Conservation (phyloP, 2,329 filamentous ascomycete species). For the Coniochaeta sp. region DNA sequence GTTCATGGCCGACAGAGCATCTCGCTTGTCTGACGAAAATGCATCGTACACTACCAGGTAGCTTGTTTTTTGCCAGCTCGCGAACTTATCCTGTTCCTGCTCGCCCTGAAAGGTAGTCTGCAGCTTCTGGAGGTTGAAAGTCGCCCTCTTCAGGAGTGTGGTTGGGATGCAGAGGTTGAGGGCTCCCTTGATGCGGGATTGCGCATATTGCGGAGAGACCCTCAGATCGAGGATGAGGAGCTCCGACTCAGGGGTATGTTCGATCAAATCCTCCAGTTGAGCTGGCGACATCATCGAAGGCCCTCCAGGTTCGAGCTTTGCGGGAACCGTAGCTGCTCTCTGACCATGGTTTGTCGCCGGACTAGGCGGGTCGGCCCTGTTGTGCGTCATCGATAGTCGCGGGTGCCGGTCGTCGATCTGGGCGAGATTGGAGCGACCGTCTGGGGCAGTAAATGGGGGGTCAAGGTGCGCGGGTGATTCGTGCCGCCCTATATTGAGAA, state of each 20-base stretch:
- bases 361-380: constrained; percentile 32
- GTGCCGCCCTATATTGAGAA: constrained; percentile 34
- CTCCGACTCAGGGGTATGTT: constrained; percentile 27
- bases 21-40: constrained; percentile 67
- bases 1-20: constrained; percentile 73
- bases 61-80: constrained; percentile 64
- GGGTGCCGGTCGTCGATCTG: constrained; percentile 43
- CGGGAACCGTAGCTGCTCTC: constrained; percentile 46
- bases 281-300: constrained; percentile 45
- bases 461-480: constrained; percentile 38
- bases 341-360: constrained; percentile 17
- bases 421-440: constrained; percentile 25
- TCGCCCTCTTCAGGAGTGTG: constrained; percentile 81
- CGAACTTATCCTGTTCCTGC: constrained; percentile 63
- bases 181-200: constrained; percentile 68
- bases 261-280: constrained; percentile 49
- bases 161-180: constrained; percentile 93
- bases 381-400: constrained; percentile 45
- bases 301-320: constrained; percentile 34
- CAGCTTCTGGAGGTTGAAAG: constrained; percentile 82
- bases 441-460: constrained; percentile 19
- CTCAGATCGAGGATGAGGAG: constrained; percentile 77
- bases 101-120: constrained; percentile 76
- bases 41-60: constrained; percentile 85
- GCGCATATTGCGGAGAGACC: constrained; percentile 73